Evolutionary conservation across 2,329 filamentous ascomycete genomes (phyloP).

Genomic region (Epichloe hybrida): DNA sequence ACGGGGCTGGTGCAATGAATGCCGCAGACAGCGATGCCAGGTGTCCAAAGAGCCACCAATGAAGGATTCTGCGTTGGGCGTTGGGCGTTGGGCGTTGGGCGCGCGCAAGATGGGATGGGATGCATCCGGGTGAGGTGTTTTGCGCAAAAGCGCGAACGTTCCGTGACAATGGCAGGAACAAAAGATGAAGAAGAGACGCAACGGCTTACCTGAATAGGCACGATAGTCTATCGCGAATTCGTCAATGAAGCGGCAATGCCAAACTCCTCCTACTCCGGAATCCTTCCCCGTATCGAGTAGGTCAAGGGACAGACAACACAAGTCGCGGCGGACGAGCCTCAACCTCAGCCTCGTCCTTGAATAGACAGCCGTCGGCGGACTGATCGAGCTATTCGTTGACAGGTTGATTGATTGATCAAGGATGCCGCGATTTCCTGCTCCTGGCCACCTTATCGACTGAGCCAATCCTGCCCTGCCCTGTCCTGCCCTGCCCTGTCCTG

Average conservation of each 20-base stretch:
- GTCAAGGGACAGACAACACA: background rate
- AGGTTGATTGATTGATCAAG: no score
- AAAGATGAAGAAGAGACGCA: background rate
- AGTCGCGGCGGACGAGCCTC: background rate
- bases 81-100: no score
- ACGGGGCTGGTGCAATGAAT: no score
- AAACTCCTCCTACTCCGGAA: no score
- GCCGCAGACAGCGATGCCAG: no score
- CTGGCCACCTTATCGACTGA: background rate
- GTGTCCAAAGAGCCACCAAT: no score
- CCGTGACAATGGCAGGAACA: background rate
- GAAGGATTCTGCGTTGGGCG: no score
- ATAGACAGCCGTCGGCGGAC: no score
- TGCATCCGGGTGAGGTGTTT: background rate
- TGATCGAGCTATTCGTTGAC: no score
- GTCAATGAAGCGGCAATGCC: background rate
- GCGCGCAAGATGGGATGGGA: no score
- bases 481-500: background rate
- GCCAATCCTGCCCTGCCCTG: background rate
- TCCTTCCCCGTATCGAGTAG: background rate
- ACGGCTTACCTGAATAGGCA: background rate
- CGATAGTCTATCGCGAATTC: background rate
- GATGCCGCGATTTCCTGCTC: background rate
- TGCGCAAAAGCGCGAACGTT: background rate
- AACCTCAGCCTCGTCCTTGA: background rate